Conservation (phyloP, 768 basidiomycete species). For the Mycena galericulata region DNA sequence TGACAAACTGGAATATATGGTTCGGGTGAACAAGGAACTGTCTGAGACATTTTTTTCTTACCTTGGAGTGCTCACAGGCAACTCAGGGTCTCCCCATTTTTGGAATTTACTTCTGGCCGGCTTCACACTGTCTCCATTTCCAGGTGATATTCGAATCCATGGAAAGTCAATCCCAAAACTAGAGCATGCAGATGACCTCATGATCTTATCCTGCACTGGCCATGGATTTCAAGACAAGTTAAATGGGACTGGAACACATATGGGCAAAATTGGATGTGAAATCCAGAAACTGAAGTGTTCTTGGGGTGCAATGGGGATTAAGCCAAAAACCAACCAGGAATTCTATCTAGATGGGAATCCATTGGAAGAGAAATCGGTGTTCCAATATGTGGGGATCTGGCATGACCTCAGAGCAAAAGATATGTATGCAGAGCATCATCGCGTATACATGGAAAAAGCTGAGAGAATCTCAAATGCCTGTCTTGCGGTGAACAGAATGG, state of each 20-base stretch:
- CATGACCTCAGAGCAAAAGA: background rate
- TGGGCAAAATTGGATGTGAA: conserved; percentile 13
- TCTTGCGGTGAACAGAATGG: no score
- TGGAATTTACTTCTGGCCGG: conserved; percentile 42
- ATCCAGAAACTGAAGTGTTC: conserved; percentile 3
- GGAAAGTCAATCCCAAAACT: no score
- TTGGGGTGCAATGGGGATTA: background rate
- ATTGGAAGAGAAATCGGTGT: conserved; percentile 33
- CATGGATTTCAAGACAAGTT: no score
- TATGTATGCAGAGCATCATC: no score
- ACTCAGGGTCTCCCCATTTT: conserved; percentile 41
- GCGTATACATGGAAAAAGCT: no score
- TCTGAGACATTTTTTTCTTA: conserved; percentile 35
- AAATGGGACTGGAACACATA: no score
- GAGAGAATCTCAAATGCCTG: no score
- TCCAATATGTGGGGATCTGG: conserved; percentile 14
- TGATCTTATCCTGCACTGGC: no score
- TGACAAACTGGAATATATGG: no score
- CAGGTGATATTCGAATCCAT: conserved; percentile 39
- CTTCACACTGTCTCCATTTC: conserved; percentile 23
- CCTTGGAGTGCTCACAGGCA: conserved; percentile 43
- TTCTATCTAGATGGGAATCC: background rate
- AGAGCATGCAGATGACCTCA: no score
- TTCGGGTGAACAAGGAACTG: no score
- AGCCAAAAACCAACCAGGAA: background rate